phyloP scores from a whole-genome alignment of 441 rosid genomes.

The Metrosideros polymorpha region DNA sequence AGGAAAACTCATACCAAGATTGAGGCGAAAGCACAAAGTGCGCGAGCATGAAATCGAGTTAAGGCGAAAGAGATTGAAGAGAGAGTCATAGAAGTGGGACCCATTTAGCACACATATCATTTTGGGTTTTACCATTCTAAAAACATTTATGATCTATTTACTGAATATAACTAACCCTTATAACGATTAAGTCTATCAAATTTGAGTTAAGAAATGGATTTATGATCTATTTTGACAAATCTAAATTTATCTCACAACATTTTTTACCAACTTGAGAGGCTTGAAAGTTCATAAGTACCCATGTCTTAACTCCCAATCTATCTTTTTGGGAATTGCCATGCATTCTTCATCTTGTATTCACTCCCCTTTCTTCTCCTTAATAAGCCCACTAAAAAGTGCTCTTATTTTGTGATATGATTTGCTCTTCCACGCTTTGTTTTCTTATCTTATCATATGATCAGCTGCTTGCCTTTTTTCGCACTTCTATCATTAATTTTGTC shows the following conservation, averaged over 20 bases:
- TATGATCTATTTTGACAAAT: too few species aligned
- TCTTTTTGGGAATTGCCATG: not conserved
- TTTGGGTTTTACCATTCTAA: too few species aligned
- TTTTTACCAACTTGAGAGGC: not conserved
- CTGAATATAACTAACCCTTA: too few species aligned
- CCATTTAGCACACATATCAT: too few species aligned
- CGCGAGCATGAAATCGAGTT: too few species aligned
- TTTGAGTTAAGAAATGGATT: too few species aligned
- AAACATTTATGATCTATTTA: too few species aligned
- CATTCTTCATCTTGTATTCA: not conserved
- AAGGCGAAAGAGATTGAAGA: too few species aligned
- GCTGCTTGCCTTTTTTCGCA: not conserved
- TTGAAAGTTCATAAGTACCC: not conserved
- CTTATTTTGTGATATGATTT: not conserved
- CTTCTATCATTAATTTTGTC: not conserved
- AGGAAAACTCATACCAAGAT: too few species aligned
- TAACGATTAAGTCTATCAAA: too few species aligned
- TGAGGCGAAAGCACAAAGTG: too few species aligned
- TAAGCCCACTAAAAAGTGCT: not conserved
- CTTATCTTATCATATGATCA: not conserved
- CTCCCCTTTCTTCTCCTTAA: not conserved
- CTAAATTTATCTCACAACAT: accelerated
- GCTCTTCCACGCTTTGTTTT: not conserved
- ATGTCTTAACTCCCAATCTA: not conserved
- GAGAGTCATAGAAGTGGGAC: too few species aligned